Conservation (phyloP, 805 yeast genomes). For the Zygoascus bituminiphila region DNA sequence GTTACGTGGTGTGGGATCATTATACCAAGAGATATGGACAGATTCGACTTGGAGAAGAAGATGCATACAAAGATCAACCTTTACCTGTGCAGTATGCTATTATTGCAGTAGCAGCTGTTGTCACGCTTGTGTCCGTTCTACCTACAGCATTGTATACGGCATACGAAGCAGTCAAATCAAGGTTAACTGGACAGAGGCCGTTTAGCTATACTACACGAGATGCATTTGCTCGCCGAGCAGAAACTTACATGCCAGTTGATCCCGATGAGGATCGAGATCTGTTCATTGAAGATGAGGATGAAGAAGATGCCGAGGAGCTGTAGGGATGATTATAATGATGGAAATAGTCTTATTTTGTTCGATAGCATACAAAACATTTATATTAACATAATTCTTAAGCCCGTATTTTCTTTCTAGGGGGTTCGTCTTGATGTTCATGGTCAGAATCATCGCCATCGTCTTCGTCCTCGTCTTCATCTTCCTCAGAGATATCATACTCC, state of each 20-base stretch:
- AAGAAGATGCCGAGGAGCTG: constrained; percentile 4
- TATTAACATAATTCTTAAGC: background rate
- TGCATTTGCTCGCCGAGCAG: constrained; percentile 14
- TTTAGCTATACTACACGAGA: constrained; percentile 17
- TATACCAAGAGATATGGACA: constrained; percentile 81
- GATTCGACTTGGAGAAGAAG: constrained; percentile 70
- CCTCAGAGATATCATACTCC: constrained; percentile 17
- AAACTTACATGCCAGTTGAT: constrained; percentile 24
- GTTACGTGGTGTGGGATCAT: constrained; percentile 69
- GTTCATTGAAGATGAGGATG: constrained; percentile 18
- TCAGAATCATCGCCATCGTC: constrained; percentile 10
- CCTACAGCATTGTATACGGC: constrained; percentile 14
- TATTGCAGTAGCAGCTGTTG: constrained; percentile 26
- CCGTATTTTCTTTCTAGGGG: constrained; percentile 17
- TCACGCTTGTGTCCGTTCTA: constrained; percentile 18
- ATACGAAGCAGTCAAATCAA: constrained; percentile 4
- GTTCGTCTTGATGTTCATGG: constrained; percentile 11
- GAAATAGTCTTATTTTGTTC: background rate
- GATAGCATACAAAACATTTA: background rate
- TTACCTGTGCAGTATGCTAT: constrained; percentile 18
- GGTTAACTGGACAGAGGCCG: constrained; percentile 1
- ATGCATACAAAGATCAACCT: constrained; percentile 16
- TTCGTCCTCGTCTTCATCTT: constrained; percentile 11
- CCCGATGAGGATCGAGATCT: constrained; percentile 22
- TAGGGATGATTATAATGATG: background rate